Evolutionary conservation across 2,329 filamentous ascomycete genomes (phyloP).

Genomic region (Rosellinia necatrix): DNA sequence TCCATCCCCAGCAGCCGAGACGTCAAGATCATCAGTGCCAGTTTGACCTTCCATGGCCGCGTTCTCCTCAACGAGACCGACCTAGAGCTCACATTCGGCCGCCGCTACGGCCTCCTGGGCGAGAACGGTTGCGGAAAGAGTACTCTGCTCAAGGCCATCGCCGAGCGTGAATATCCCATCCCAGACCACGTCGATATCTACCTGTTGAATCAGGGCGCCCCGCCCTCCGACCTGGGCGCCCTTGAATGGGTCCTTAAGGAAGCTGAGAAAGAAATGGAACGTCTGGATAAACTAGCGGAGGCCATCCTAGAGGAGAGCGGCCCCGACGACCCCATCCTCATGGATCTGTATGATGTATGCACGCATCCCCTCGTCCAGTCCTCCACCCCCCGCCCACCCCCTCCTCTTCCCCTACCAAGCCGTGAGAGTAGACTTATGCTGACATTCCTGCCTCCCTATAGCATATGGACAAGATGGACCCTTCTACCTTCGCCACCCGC

Average conservation of each 20-base stretch:
- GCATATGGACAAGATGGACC: conserved; percentile 99
- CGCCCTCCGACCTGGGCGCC: conserved; percentile 84
- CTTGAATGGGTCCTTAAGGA: conserved; percentile 97
- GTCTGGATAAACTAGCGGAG: conserved; percentile 87
- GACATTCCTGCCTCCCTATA: conserved; percentile 47
- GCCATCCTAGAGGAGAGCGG: conserved; percentile 89
- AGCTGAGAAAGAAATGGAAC: conserved; percentile 89
- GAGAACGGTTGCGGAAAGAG: conserved; percentile 99
- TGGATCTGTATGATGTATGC: conserved; percentile 93
- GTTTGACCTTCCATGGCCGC: conserved; percentile 95
- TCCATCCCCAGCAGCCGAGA: conserved; percentile 86
- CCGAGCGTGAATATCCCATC: conserved; percentile 90
- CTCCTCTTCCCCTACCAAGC: not conserved
- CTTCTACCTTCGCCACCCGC: conserved; percentile 93
- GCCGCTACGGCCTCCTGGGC: conserved; percentile 91
- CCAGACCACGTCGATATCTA: conserved; percentile 98
- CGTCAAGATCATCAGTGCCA: conserved; percentile 94
- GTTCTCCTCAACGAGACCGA: conserved; percentile 94
- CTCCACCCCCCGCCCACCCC: too few species aligned
- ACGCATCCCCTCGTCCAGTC: not conserved
- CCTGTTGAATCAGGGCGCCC: conserved; percentile 94
- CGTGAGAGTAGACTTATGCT: not conserved
- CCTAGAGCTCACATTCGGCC: conserved; percentile 89
- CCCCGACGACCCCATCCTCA: conserved; percentile 84
- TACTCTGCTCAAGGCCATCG: conserved; percentile 94